Base-by-base conservation (phyloP, 2,329 filamentous ascomycete genomes). In the Colletotrichum filicis region DNA sequence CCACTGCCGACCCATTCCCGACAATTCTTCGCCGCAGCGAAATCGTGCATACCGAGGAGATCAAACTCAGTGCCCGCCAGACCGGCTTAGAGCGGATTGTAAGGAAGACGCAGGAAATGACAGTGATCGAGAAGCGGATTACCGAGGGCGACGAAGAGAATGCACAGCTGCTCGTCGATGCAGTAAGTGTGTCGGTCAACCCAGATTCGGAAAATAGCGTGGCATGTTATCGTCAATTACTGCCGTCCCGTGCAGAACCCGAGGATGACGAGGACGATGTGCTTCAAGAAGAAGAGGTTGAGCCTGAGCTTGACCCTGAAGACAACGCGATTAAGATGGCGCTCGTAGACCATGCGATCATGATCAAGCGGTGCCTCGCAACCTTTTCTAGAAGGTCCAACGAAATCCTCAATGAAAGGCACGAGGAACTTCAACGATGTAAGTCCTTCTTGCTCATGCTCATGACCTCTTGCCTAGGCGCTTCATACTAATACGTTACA, bases 31-130 rank as follows among this genome's bases (percentile, higher is more conserved):
- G 95, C 37, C 91, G 95, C 68, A 97, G 94, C 77, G 95, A 98
- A 83, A 93, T 98, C 73, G 84, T 97, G 16, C 86, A 90, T 7
- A 87, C 89, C 1, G 89, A 92, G 22, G 92, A 92, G 61, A 82
- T 95, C 22, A 87, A 87, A 12, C 86, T 98, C 30, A 89, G 89
- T 37, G 92, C 95, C 7, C 87, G 97, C 71, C 93, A 98, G 82
- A 95, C 95, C n/a, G 96, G 93, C 0, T 87, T 98, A 74, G 96
- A 98, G 81, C 92, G 96, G 19, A 96, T 97, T 37, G 92, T 94
- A 77, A 91, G 95, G 72, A 98, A 98, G 85, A 97, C 96, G 1
- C 91, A 94, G 71, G 96, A 98, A 82, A 90, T 98, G 85, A 87
- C 90, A 1, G 83, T 88, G 0, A 85, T 98, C 1, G 95, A 97